Percentiles rank a stretch among this genome's conserved stretches.
These are phyloP conservation scores for Dryas integrifolia DNA, from an alignment of 331 rosid species.

Conservation along the genomic window DNA sequence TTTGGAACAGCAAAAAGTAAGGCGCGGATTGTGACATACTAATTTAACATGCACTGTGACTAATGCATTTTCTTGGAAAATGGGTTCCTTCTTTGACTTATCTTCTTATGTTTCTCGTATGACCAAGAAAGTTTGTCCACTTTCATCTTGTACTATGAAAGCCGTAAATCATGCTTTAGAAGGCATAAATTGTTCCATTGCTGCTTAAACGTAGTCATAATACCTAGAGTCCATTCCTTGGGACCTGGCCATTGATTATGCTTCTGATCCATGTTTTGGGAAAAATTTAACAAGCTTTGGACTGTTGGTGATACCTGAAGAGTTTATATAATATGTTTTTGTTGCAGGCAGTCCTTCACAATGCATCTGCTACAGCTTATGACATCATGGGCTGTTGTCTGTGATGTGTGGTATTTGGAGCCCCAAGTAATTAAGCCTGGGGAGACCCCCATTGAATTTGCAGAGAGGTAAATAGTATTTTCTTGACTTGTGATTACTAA, in stretches of 20 bases:
- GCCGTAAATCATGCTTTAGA: not conserved
- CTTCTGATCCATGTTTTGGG: not conserved
- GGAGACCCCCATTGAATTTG: slow-evolving; percentile 91
- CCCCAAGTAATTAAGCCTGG: slow-evolving; percentile 81
- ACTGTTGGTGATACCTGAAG: not conserved
- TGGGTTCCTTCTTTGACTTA: not conserved
- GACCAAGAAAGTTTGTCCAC: not conserved
- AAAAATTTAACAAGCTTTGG: not conserved
- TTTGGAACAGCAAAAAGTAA: slow-evolving; percentile 99
- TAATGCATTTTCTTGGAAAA: not conserved
- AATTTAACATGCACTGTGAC: not conserved
- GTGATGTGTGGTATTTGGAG: slow-evolving; percentile 99
- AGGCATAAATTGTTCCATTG: not conserved
- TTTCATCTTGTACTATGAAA: not conserved
- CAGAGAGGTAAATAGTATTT: slow-evolving; percentile 67
- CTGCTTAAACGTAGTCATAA: not conserved
- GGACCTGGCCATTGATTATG: not conserved
- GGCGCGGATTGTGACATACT: slow-evolving; percentile 24
- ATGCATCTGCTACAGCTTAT: slow-evolving; percentile 90
- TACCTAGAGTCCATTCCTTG: not conserved
- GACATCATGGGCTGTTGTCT: slow-evolving; percentile 99
- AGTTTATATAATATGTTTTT: slow-evolving; percentile 6
- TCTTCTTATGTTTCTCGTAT: not conserved
- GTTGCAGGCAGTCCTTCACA: slow-evolving; percentile 91
- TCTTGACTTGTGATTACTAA: not conserved